Evolutionary conservation across 768 basidiomycete genomes (phyloP).

Genomic region (Epithele typhae): DNA sequence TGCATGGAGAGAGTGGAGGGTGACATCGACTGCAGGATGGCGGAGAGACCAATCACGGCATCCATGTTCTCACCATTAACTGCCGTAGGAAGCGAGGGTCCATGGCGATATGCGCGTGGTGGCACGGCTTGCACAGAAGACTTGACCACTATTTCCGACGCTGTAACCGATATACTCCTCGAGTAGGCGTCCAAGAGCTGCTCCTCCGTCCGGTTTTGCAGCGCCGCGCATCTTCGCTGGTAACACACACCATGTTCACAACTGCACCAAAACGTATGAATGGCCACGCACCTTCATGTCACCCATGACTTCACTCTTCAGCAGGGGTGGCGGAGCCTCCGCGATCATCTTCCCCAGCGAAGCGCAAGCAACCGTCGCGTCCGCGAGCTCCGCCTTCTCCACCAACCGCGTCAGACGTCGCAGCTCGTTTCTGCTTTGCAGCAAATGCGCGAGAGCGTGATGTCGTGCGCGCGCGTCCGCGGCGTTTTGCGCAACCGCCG

Average conservation of each 20-base stretch:
- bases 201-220: constrained; percentile 55
- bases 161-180: constrained; percentile 49
- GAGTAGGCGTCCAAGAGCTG: constrained; percentile 67
- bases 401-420: constrained; percentile 41
- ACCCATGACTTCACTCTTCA: constrained; percentile 43
- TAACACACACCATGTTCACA: background rate
- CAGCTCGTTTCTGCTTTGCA: constrained; percentile 46
- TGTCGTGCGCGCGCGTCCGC: constrained; percentile 48
- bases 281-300: constrained; percentile 52
- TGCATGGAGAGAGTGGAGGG: constrained; percentile 48
- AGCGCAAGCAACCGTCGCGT: constrained; percentile 47
- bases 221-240: constrained; percentile 52
- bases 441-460: constrained; percentile 51
- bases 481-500: constrained; percentile 57
- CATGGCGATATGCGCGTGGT: constrained; percentile 24
- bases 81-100: background rate
- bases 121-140: constrained; percentile 44
- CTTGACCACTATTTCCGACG: constrained; percentile 45
- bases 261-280: background rate
- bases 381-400: constrained; percentile 55
- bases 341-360: constrained; percentile 42
- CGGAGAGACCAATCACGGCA: constrained; percentile 44
- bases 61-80: constrained; percentile 53
- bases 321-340: constrained; percentile 46
- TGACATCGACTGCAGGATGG: constrained; percentile 58